Percentiles rank a stretch among this genome's conserved stretches.
phyloP scores from a whole-genome alignment of 257 asterid species.

The Solanum appendiculatum region DNA sequence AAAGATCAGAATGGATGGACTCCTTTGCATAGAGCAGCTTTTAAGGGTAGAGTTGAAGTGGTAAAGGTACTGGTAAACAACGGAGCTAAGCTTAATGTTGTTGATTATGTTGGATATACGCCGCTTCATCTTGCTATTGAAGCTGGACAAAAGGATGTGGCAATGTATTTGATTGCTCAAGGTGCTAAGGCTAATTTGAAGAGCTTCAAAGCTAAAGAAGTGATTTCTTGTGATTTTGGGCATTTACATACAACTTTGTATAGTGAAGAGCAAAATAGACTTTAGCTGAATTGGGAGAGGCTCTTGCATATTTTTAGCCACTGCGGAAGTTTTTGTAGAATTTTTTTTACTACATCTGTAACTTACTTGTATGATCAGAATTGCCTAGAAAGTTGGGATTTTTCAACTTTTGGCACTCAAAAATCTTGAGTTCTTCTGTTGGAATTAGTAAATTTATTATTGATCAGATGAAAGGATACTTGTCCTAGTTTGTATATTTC shows the following conservation, averaged over 20 bases:
- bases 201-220: slow-evolving; percentile 22
- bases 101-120: slow-evolving; percentile 47
- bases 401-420: not conserved
- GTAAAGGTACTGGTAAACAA: slow-evolving; percentile 39
- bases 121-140: slow-evolving; percentile 63
- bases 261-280: not conserved
- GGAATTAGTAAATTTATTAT: not conserved
- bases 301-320: not conserved
- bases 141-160: slow-evolving; percentile 48
- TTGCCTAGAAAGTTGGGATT: not conserved
- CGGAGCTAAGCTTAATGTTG: slow-evolving; percentile 48
- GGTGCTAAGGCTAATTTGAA: slow-evolving; percentile 64
- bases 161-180: slow-evolving; percentile 41
- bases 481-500: not conserved
- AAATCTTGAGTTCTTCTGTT: not conserved
- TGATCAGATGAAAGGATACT: not conserved
- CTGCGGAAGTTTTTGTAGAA: not conserved
- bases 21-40: slow-evolving; percentile 64
- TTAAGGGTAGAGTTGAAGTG: slow-evolving; percentile 55
- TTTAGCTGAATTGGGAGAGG: not conserved
- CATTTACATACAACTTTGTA: not conserved
- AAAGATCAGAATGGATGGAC: slow-evolving; percentile 79
- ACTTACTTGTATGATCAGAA: not conserved
- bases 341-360: not conserved
- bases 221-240: slow-evolving; percentile 15